Evolutionary conservation across 257 asterid species (phyloP), one percentile per base, ranked within the genome.

Genomic region (Anisodus acutangulus): DNA sequence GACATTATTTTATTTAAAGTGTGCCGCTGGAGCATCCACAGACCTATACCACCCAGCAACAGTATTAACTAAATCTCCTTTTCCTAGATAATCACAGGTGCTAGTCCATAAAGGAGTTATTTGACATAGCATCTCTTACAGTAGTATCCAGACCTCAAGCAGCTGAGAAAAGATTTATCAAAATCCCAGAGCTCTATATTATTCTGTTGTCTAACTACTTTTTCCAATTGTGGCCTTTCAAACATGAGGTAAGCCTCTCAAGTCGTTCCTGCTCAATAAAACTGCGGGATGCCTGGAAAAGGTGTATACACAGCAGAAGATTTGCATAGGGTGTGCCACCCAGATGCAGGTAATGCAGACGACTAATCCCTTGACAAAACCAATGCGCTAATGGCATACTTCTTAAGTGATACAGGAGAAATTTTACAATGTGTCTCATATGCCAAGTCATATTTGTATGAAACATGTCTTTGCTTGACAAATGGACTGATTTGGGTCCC

Each of bases 191-290:
- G 49, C 15, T 39, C 31, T 69, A 39, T 39, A 3, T 16, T 0
- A 6, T 3, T 39, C 31, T 19, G 39, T 8, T 69, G 13, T 69
- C 53, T 39, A 39, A 68, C 12, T 39, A 7, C 49, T 69, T 39
- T 69, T 69, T 69, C 78, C 53, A 69, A 6, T 69, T 39, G 67
- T 60, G 12, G 8, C 78, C 78, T 69, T 69, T 39, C 78, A 69
- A 69, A 69, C 12, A 69, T 39, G 43, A 41, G 26, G 78, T 69
- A 69, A 37, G 54, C 78, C 53, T 69, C 78, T 39, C 78, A 7
- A 41, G 53, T 39, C 78, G 17, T 39, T 69, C 78, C 78, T 69
- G 3, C 53, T 69, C 78, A 69, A 69, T 69, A 53, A 69, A 39
- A 69, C 19, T 16, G 74, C 37, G 53, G 17, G 51, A 68, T 26